Evolutionary conservation across 108 stramenopile genomes (phyloP), one percentile per base, ranked within the genome.

Genomic region (Fragilariopsis cylindrus): DNA sequence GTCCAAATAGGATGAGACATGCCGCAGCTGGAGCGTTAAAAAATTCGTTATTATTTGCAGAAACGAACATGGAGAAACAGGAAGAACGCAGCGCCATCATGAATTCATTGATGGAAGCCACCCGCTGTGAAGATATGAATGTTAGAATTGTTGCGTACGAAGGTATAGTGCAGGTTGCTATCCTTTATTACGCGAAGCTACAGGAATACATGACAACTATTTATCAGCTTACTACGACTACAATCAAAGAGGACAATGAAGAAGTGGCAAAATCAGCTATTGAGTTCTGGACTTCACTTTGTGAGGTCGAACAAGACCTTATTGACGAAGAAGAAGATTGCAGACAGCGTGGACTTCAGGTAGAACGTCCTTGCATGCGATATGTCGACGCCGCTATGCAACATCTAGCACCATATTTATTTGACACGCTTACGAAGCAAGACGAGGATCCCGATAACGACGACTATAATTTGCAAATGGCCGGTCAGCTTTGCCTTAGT

Each of bases 231-330:
- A 97, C 97, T 1, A 85, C 94, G 64, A 65, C 79, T 53, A 92
- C 94, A 12, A 97, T 97, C 76, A 64, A 88, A 21, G 50, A 66
- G 18, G 85, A 83, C 76, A 92, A 91, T 55, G 92, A 94, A 60
- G 96, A 95, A 77, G 94, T 95, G 60, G 93, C 96, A 18, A 87
- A 85, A 49, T 76, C 90, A 55, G 97, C 97, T 2, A 94, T 98
- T 69, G 98, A 98, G 76, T 98, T 98, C 72, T 98, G 98, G 98
- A 84, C 81, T 44, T 93, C 96, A 3, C 74, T 98, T 11, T 91
- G 90, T 48, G 97, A 97, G 57, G 92, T 88, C 47, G 98, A 98
- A 75, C 82, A 87, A 76, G 90, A 95, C 15, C 81, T 96, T 53
- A 69, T 95, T 40, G 93, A 93, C 30, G 81, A 95, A 68, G 81